Evolutionary conservation across 2,329 filamentous ascomycete genomes (phyloP).

Genomic region (Colletotrichum navitas): DNA sequence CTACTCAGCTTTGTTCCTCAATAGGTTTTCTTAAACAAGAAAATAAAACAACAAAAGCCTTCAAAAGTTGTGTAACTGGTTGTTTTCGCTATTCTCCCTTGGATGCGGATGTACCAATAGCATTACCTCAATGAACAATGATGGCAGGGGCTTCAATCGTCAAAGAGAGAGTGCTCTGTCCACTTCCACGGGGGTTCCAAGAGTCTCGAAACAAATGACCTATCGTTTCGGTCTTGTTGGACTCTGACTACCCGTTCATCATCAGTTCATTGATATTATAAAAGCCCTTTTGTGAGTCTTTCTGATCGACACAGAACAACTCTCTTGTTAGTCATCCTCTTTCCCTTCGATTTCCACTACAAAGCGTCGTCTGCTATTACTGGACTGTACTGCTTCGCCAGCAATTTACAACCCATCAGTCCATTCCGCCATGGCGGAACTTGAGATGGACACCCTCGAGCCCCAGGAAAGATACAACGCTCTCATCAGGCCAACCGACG

Average conservation of each 20-base stretch:
- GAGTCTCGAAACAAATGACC: background rate
- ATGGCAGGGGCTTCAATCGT: background rate
- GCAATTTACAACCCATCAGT: background rate
- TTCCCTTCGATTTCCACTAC: background rate
- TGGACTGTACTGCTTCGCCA: background rate
- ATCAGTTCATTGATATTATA: background rate
- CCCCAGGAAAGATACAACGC: slow-evolving; percentile 43
- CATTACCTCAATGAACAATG: background rate
- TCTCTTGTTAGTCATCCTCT: background rate
- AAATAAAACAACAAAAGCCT: no score
- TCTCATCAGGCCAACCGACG: slow-evolving; percentile 45
- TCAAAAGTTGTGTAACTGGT: background rate
- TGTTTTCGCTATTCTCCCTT: background rate
- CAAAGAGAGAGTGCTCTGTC: slow-evolving; percentile 1
- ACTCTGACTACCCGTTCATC: no score
- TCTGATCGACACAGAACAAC: background rate
- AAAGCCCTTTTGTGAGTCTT: background rate
- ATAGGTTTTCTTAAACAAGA: no score
- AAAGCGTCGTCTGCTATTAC: background rate
- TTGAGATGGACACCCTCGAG: background rate
- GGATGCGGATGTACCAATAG: background rate
- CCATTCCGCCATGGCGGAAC: slow-evolving; percentile 15
- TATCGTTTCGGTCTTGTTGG: background rate
- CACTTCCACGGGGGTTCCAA: background rate
- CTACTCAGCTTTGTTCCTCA: no score